Evolutionary conservation across 2,329 filamentous ascomycete genomes (phyloP).

Genomic region (Calonectria leucothoes): DNA sequence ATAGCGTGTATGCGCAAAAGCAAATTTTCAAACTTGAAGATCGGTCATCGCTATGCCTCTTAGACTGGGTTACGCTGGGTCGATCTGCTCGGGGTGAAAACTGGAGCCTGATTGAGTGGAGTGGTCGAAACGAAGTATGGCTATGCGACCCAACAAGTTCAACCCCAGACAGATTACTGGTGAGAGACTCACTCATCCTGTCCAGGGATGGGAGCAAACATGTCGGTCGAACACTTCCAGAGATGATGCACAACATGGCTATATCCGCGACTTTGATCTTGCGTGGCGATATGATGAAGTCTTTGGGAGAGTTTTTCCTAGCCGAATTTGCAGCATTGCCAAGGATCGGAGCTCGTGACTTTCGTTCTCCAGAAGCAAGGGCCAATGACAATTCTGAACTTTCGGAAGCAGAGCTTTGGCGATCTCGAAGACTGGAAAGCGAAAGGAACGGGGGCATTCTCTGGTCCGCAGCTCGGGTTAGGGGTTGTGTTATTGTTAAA

Average conservation of each 20-base stretch:
- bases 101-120: slow-evolving; percentile 86
- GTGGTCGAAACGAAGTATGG: slow-evolving; percentile 91
- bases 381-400: slow-evolving; percentile 48
- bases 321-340: slow-evolving; percentile 82
- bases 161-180: slow-evolving; percentile 69
- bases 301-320: slow-evolving; percentile 79
- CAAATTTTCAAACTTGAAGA: slow-evolving; percentile 78
- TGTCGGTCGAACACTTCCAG: slow-evolving; percentile 56
- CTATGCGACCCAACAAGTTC: slow-evolving; percentile 46
- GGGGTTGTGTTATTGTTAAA: slow-evolving; percentile 90
- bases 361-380: slow-evolving; percentile 67
- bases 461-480: slow-evolving; percentile 85
- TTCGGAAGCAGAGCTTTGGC: slow-evolving; percentile 63
- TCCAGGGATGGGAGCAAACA: slow-evolving; percentile 62
- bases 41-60: slow-evolving; percentile 76
- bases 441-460: slow-evolving; percentile 73
- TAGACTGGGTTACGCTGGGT: slow-evolving; percentile 96
- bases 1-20: slow-evolving; percentile 84
- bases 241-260: slow-evolving; percentile 79
- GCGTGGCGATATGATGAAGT: slow-evolving; percentile 75
- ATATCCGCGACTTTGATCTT: slow-evolving; percentile 89
- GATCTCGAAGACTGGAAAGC: slow-evolving; percentile 63
- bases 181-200: slow-evolving; percentile 88
- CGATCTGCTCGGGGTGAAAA: slow-evolving; percentile 86
- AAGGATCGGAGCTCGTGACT: slow-evolving; percentile 85